Percentiles rank a stretch among this genome's conserved stretches.
Conservation (phyloP, 1,284 basidiomycete species). For the Meira miltonrushii region DNA sequence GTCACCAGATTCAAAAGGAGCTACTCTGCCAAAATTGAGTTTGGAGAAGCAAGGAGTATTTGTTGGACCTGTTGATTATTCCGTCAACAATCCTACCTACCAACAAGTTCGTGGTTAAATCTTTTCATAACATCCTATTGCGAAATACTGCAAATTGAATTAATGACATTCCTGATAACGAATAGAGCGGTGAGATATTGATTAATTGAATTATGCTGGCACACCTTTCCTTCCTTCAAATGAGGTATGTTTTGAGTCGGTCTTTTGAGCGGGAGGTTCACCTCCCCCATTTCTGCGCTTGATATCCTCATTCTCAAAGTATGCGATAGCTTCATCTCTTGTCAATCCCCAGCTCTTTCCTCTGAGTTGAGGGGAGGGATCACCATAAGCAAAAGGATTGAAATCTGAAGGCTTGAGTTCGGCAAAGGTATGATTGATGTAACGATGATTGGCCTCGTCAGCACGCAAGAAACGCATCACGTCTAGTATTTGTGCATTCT, state of each 20-base stretch:
- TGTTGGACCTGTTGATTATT: neutral
- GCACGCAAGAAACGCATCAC: slow-evolving; percentile 84
- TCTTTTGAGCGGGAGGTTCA: neutral
- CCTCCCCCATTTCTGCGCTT: neutral
- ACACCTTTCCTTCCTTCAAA: neutral
- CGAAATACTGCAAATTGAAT: no score
- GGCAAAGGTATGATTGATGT: slow-evolving; percentile 40
- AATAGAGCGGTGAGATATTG: no score
- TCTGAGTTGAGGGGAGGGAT: slow-evolving; percentile 24
- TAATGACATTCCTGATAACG: no score
- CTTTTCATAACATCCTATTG: no score
- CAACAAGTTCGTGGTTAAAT: slow-evolving; percentile 3
- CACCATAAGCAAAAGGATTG: slow-evolving; percentile 33
- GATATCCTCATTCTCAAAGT: slow-evolving; percentile 14
- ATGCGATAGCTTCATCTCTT: slow-evolving; percentile 29
- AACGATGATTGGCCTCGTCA: slow-evolving; percentile 63
- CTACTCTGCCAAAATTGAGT: neutral
- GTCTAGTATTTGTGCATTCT: slow-evolving; percentile 72
- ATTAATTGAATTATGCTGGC: neutral
- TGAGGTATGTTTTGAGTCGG: neutral
- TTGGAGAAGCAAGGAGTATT: slow-evolving; percentile 4
- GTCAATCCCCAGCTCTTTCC: slow-evolving; percentile 29
- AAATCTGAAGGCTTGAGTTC: slow-evolving; percentile 24
- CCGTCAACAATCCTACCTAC: slow-evolving; percentile 4
- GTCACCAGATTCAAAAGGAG: slow-evolving; percentile 3